Conservation (phyloP, 768 basidiomycete species). For the Rhodotorula sphaerocarpa region DNA sequence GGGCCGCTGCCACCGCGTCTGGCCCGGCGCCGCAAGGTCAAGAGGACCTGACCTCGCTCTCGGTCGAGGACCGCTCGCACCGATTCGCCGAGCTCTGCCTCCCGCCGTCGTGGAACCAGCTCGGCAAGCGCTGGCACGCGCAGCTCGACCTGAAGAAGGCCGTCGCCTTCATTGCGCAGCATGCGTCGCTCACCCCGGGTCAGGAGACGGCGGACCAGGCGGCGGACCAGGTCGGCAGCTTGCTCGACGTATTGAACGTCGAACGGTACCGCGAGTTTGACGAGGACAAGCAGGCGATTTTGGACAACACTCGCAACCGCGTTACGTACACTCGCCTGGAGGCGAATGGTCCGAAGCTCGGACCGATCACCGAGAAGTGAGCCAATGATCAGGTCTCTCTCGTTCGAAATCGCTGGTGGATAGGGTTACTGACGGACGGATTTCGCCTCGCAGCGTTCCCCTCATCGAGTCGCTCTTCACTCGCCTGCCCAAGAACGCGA, state of each 20-base stretch:
- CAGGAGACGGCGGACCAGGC: slow-evolving; percentile 50
- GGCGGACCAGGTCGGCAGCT: slow-evolving; percentile 61
- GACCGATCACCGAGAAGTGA: slow-evolving; percentile 65
- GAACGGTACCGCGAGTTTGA: slow-evolving; percentile 68
- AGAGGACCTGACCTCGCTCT: slow-evolving; percentile 50
- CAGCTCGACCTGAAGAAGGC: slow-evolving; percentile 58
- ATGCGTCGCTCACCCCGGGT: slow-evolving; percentile 48
- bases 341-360: slow-evolving; percentile 69
- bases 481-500: slow-evolving; percentile 52
- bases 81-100: slow-evolving; percentile 32
- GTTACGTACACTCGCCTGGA: slow-evolving; percentile 75
- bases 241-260: slow-evolving; percentile 82
- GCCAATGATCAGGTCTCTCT: no score
- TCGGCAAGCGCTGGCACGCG: slow-evolving; percentile 55
- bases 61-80: slow-evolving; percentile 50
- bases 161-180: slow-evolving; percentile 63
- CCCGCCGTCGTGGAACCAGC: slow-evolving; percentile 22
- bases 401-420: background rate
- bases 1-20: slow-evolving; percentile 40
- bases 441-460: slow-evolving; percentile 55
- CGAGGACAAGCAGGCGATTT: slow-evolving; percentile 64
- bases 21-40: slow-evolving; percentile 56
- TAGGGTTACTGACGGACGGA: slow-evolving; percentile 11
- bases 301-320: slow-evolving; percentile 66
- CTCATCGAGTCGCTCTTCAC: slow-evolving; percentile 91